Conservation (phyloP, 2,329 filamentous ascomycete species). For the Shiraia sp. region DNA sequence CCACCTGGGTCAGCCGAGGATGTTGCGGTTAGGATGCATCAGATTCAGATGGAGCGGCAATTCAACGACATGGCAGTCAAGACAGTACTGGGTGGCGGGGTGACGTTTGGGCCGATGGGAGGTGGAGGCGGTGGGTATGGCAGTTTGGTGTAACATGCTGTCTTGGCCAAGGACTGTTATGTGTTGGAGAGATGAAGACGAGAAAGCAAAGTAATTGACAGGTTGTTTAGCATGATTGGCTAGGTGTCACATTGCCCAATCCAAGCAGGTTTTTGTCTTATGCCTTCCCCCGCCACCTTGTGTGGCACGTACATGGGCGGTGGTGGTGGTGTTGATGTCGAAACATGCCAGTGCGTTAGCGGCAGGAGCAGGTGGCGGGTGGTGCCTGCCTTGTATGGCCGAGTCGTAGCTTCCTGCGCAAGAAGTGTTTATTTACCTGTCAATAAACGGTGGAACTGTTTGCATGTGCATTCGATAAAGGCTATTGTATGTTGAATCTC, state of each 20-base stretch:
- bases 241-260: neutral
- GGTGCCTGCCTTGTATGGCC: neutral
- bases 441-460: too few species aligned
- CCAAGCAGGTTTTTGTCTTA: too few species aligned
- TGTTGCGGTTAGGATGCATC: conserved; percentile 18
- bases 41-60: conserved; percentile 22
- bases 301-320: too few species aligned
- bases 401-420: neutral
- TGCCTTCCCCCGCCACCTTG: too few species aligned
- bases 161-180: too few species aligned
- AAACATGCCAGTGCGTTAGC: conserved; percentile 5
- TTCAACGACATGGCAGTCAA: conserved; percentile 18
- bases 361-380: conserved; percentile 19
- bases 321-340: neutral
- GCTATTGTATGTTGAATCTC: neutral
- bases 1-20: conserved; percentile 13
- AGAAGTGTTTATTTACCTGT: neutral
- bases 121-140: conserved; percentile 14
- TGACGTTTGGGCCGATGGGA: conserved; percentile 11
- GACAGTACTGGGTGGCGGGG: conserved; percentile 13
- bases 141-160: too few species aligned
- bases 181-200: too few species aligned
- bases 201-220: neutral
- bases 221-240: neutral
- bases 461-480: too few species aligned